Evolutionary conservation across 169 alveolate genomes (phyloP).

Genomic region (Plasmodium knowlesi): DNA sequence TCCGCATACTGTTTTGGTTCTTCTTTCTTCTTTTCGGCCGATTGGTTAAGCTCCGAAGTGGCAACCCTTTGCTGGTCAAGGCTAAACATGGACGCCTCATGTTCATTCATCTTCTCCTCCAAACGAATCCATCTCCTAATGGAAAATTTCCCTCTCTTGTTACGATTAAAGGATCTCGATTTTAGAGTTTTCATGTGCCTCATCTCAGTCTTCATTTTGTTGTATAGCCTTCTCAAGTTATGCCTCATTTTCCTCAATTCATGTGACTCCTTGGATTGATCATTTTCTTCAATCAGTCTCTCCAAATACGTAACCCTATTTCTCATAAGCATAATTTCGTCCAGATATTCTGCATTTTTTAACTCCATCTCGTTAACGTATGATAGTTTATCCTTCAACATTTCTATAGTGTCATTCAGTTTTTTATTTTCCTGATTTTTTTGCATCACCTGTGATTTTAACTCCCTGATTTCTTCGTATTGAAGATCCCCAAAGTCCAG

Average conservation of each 20-base stretch:
- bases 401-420: constrained; percentile 53
- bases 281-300: constrained; percentile 66
- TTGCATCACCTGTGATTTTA: constrained; percentile 51
- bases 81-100: background rate
- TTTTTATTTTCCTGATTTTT: constrained; percentile 56
- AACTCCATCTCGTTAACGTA: constrained; percentile 48
- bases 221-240: constrained; percentile 25
- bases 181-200: constrained; percentile 23
- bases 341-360: constrained; percentile 62
- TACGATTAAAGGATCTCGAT: constrained; percentile 14
- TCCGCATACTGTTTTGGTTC: background rate
- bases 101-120: background rate
- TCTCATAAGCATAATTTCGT: constrained; percentile 60
- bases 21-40: background rate
- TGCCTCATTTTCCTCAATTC: constrained; percentile 53
- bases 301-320: constrained; percentile 65
- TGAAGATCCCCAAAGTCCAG: constrained; percentile 61
- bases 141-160: constrained; percentile 41
- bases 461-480: constrained; percentile 61
- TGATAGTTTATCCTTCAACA: constrained; percentile 35
- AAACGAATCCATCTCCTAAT: constrained; percentile 25
- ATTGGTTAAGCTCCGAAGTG: background rate
- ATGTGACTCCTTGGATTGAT: constrained; percentile 61
- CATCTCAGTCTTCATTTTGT: constrained; percentile 61
- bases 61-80: background rate